Base-by-base conservation (phyloP, 1,284 basidiomycete genomes). In the Apiotrichum montevideense region DNA sequence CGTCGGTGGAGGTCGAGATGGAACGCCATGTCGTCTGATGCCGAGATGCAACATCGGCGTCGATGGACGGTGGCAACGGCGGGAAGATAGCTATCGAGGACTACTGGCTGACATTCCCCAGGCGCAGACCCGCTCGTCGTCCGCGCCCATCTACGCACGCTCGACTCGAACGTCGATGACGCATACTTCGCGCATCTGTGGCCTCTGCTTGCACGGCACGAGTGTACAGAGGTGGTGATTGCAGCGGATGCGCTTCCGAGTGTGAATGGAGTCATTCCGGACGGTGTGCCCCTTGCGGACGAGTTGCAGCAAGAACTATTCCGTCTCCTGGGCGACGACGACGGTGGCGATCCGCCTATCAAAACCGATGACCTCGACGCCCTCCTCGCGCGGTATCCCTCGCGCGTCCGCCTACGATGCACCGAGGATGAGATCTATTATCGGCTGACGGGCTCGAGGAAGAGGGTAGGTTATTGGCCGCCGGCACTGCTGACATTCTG, bases 351-450 rank as follows among this genome's bases (percentile, higher is more conserved):
- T 11, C 54, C 55, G 10, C 46, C 51, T 5, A 46, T 61, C 13
- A 35, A 51, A 4, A 60, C 46, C 9, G 39, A 35, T 9, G 66
- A 73, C 51, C 61, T 69, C 8, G 40, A 39, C 5, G 58, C 50
- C 1, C 62, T 75, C 33, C 49, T 50, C 10, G 61, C 51, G 15
- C 68, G 66, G 50, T 73, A 72, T 63, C 70, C 71, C 3, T 55
- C 61, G 10, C 58, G 71, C n/a, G 44, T 75, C 15, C 57, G 73
- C n/a, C 58, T 75, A 1, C 57, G 72, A 15, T 69, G 69, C 35
- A 67, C 61, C 6, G 70, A 70, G 41, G 67, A 72, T 34, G 73
- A 74, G 51, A 68, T 74, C 51, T 74, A 74, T 57, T 70, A 64
- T 47, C 63, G 70, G 13, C 56, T 75, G 46, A 73, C 71, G 0